A percentile compares a stretch with the other conserved stretches of the same genome.
These are phyloP conservation scores for Kluyveromyces nonfermentans DNA, from an alignment of 805 yeast species.

Conservation along the genomic window DNA sequence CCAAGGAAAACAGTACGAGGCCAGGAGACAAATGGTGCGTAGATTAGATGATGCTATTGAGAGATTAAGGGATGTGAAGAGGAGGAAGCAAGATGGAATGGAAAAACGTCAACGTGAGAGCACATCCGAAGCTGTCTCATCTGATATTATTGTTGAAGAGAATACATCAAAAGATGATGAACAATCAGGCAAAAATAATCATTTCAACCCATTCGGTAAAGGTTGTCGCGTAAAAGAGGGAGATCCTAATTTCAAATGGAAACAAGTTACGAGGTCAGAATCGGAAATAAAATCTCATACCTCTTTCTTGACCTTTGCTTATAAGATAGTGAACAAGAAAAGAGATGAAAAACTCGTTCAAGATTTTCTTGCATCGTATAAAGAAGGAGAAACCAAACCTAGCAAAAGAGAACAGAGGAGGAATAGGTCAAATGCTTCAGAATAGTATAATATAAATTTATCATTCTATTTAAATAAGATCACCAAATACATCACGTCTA, in stretches of 20 bases:
- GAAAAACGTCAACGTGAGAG: conserved; percentile 38
- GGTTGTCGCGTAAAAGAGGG: conserved; percentile 84
- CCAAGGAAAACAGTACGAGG: conserved; percentile 77
- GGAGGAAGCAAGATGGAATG: conserved; percentile 57
- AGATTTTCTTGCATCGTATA: conserved; percentile 2
- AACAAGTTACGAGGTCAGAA: conserved; percentile 74
- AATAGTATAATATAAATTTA: background rate
- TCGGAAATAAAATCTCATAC: conserved; percentile 88
- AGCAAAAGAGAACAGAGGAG: conserved; percentile 4
- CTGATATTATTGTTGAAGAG: conserved; percentile 15
- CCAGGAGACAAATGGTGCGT: conserved; percentile 80
- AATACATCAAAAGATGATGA: conserved; percentile 22
- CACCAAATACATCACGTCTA: conserved; percentile 46
- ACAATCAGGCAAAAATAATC: conserved; percentile 34
- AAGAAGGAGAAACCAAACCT: conserved; percentile 1
- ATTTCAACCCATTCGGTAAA: conserved; percentile 88
- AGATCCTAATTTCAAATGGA: conserved; percentile 72
- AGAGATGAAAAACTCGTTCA: conserved; percentile 12
- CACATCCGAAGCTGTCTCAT: conserved; percentile 17
- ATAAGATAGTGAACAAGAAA: conserved; percentile 27
- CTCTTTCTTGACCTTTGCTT: conserved; percentile 87
- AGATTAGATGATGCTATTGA: conserved; percentile 71
- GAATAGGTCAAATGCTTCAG: background rate
- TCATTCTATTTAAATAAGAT: conserved; percentile 4
- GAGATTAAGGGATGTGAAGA: conserved; percentile 70